Conservation (phyloP, 257 asterid genomes). For the Knoxia roxburghii region DNA sequence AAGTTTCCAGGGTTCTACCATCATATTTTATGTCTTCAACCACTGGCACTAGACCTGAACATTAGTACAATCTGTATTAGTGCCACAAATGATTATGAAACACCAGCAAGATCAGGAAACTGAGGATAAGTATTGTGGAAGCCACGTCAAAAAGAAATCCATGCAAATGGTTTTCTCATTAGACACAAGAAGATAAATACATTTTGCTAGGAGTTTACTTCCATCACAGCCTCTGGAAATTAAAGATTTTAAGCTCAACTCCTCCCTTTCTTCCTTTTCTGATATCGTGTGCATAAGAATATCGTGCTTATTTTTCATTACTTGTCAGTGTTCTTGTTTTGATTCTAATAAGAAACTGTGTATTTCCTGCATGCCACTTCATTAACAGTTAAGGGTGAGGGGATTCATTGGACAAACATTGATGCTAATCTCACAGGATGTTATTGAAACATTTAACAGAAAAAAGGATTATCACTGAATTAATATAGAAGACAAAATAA, state of each 20-base stretch:
- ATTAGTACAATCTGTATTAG: slow-evolving; percentile 22
- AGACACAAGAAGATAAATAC: background rate
- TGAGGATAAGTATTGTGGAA: slow-evolving; percentile 2
- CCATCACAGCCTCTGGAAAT: background rate
- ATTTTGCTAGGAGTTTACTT: background rate
- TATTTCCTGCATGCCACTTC: background rate
- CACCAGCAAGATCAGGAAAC: background rate
- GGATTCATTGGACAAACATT: background rate
- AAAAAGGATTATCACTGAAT: background rate
- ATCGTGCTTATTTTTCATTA: background rate
- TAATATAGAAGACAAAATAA: background rate
- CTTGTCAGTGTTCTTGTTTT: background rate
- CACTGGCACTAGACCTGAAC: slow-evolving; percentile 81
- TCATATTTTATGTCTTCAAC: slow-evolving; percentile 54
- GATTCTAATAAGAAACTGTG: background rate
- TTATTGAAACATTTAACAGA: background rate
- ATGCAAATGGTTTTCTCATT: background rate
- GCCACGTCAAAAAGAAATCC: background rate
- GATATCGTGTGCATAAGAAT: background rate
- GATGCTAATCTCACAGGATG: background rate
- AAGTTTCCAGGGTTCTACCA: slow-evolving; percentile 50
- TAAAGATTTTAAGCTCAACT: background rate
- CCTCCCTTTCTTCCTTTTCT: background rate
- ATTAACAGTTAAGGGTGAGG: background rate
- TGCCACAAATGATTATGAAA: slow-evolving; percentile 15